Percentiles rank a stretch among this genome's conserved stretches.
Evolutionary conservation across 1,284 basidiomycete species (phyloP).

Genomic region (Leccinum huronense): DNA sequence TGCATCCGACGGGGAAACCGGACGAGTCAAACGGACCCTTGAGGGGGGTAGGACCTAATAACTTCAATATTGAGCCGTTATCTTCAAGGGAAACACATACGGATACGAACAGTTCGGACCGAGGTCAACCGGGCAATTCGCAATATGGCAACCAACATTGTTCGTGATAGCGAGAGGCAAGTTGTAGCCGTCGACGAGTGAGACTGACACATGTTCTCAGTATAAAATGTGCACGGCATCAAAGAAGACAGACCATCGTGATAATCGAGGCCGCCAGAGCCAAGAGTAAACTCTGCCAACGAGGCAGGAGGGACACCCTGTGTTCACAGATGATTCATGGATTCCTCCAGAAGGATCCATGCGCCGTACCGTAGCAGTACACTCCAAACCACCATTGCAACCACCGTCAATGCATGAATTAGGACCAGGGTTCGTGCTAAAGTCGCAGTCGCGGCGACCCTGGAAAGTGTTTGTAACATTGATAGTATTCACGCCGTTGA

Average conservation of each 20-base stretch:
- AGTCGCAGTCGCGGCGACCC: constrained; percentile 42
- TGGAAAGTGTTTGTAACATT: constrained; percentile 14
- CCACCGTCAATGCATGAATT: constrained; percentile 56
- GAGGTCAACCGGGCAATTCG: constrained; percentile 46
- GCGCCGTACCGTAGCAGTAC: constrained; percentile 49
- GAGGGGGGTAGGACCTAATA: constrained; percentile 41
- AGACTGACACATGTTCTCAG: constrained; percentile 29
- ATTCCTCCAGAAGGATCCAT: background rate
- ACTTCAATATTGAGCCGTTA: background rate
- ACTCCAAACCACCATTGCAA: constrained; percentile 57
- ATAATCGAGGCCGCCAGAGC: constrained; percentile 23
- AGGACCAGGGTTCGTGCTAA: constrained; percentile 35
- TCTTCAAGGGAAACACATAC: background rate
- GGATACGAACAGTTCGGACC: constrained; percentile 38
- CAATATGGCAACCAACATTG: constrained; percentile 39
- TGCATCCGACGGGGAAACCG: constrained; percentile 49
- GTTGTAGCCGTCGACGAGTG: constrained; percentile 49
- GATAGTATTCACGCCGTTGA: background rate
- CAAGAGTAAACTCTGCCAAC: constrained; percentile 59
- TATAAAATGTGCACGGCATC: background rate
- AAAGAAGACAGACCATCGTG: constrained; percentile 26
- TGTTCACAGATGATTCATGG: constrained; percentile 6
- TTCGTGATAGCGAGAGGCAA: constrained; percentile 46
- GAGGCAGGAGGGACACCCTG: constrained; percentile 60
- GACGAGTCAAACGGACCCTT: constrained; percentile 42